Conservation (phyloP, 2,329 filamentous ascomycete genomes). For the Aciculosporium take region DNA sequence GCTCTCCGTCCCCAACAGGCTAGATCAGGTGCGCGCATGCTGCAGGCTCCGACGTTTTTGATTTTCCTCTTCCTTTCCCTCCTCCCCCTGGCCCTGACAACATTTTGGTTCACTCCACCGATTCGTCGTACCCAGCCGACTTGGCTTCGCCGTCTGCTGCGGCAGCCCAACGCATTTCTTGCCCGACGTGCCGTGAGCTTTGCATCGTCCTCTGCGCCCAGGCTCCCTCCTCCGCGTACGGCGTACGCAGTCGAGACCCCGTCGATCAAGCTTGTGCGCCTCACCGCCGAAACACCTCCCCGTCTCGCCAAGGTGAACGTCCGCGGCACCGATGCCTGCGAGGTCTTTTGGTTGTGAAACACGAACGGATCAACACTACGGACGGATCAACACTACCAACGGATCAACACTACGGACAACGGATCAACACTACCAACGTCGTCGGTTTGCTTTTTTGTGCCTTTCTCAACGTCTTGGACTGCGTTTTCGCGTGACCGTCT, state of each 20-base stretch:
- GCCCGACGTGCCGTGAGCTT: neutral
- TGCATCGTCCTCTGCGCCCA: neutral
- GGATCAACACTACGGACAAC: no score
- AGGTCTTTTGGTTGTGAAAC: neutral
- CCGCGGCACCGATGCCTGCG: neutral
- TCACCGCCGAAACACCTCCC: slow-evolving; percentile 2
- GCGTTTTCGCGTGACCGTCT: no score
- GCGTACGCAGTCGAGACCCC: neutral
- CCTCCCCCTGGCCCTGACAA: neutral
- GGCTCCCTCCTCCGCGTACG: neutral
- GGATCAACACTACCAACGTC: no score
- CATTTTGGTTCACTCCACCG: neutral
- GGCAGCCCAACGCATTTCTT: neutral
- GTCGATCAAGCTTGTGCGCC: no score
- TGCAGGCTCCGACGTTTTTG: no score
- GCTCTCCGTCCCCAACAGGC: no score
- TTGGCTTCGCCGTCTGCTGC: neutral
- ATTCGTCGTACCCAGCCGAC: neutral
- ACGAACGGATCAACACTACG: no score
- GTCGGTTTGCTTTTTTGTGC: no score
- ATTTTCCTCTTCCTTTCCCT: no score
- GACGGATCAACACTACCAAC: no score
- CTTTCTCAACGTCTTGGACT: no score
- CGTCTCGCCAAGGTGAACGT: neutral
- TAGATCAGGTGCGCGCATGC: no score